phyloP scores from a whole-genome alignment of 768 basidiomycete genomes.

The Hypsizygus marmoreus region DNA sequence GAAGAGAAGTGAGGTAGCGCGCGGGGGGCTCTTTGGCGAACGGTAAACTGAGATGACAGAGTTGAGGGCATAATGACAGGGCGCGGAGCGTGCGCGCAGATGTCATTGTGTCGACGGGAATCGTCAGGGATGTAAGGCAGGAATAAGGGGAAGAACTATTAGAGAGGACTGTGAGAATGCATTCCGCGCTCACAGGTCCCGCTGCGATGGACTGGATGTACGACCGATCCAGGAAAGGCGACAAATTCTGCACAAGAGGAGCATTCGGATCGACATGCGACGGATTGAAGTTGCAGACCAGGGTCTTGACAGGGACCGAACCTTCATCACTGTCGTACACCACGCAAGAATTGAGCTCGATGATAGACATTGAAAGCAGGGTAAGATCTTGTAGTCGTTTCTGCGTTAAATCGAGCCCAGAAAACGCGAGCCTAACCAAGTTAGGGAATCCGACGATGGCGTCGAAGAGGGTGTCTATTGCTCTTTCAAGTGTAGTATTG shows the following conservation, averaged over 20 bases:
- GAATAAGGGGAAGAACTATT: not conserved
- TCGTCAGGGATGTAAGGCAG: not conserved
- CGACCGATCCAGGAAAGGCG: not conserved
- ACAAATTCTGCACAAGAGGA: not conserved
- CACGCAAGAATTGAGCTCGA: conserved; percentile 1
- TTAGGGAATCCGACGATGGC: not conserved
- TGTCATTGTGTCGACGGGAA: conserved; percentile 1
- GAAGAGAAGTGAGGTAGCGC: not conserved
- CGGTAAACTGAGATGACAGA: not conserved
- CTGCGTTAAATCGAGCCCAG: not conserved
- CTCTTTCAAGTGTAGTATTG: not conserved
- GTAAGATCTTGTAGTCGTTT: not conserved
- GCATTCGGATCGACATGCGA: not conserved
- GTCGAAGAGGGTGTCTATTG: not conserved
- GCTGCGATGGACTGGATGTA: not conserved
- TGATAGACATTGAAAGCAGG: not conserved
- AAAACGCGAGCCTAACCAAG: not conserved
- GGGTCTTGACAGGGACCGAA: not conserved
- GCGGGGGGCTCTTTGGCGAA: not conserved
- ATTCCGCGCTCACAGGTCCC: not conserved
- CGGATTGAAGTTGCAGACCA: not conserved
- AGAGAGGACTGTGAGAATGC: not conserved
- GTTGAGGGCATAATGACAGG: not conserved
- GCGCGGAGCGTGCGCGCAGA: not conserved
- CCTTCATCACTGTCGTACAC: not conserved